phyloP scores from a whole-genome alignment of 2,329 filamentous ascomycete genomes.

The Myriosclerotinia duriaeana region DNA sequence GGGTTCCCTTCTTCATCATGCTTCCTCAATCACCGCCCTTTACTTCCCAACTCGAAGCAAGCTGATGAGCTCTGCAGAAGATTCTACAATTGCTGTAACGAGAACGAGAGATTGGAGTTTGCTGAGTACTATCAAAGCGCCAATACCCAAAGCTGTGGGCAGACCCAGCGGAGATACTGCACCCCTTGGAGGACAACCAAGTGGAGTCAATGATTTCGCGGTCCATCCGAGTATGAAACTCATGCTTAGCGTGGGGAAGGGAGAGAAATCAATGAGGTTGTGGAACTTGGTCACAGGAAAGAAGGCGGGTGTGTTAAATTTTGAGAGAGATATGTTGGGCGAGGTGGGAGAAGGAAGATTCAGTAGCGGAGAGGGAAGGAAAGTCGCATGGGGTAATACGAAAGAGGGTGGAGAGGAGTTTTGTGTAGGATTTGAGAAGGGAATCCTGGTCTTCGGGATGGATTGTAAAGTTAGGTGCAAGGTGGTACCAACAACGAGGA shows the following conservation, averaged over 20 bases:
- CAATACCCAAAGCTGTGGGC: constrained; percentile 75
- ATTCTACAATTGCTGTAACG: constrained; percentile 86
- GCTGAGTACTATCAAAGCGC: constrained; percentile 84
- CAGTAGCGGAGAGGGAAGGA: constrained; percentile 77
- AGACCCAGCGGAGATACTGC: constrained; percentile 89
- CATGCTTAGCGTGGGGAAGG: constrained; percentile 88
- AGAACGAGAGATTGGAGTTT: constrained; percentile 86
- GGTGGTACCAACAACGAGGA: constrained; percentile 63
- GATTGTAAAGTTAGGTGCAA: constrained; percentile 79
- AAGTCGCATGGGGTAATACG: constrained; percentile 74
- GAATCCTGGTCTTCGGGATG: constrained; percentile 81
- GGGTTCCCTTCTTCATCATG: constrained; percentile 83
- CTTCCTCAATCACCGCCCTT: constrained; percentile 75
- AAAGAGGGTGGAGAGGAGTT: constrained; percentile 75
- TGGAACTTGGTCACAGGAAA: constrained; percentile 98
- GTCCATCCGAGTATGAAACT: constrained; percentile 96
- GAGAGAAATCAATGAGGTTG: constrained; percentile 85
- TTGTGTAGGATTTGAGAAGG: constrained; percentile 83
- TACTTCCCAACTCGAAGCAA: constrained; percentile 84
- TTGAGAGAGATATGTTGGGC: constrained; percentile 68
- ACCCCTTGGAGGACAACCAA: constrained; percentile 72
- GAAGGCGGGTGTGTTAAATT: constrained; percentile 90
- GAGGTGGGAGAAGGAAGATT: constrained; percentile 75
- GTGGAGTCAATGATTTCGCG: constrained; percentile 92
- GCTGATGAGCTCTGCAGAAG: constrained; percentile 82